Percentiles rank a stretch among this genome's conserved stretches.
These are phyloP conservation scores for Pulicaria dysenterica DNA, from an alignment of 129 eudicot species.

Conservation along the genomic window DNA sequence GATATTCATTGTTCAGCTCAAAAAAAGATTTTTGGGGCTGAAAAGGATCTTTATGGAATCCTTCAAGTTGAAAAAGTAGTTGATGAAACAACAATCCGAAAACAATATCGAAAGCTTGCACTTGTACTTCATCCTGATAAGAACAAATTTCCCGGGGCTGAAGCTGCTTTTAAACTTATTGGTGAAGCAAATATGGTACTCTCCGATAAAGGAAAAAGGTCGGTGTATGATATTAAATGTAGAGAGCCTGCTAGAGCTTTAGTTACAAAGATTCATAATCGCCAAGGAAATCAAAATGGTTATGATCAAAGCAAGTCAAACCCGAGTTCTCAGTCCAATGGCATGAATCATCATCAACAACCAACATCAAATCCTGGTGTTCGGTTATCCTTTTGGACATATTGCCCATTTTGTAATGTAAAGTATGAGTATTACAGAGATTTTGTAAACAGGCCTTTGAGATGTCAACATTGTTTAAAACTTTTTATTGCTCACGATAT, in stretches of 20 bases:
- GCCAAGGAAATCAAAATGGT: slow-evolving; percentile 37
- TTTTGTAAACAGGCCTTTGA: slow-evolving; percentile 36
- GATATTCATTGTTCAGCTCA: slow-evolving; percentile 84
- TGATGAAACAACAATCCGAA: slow-evolving; percentile 69
- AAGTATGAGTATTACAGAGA: slow-evolving; percentile 52
- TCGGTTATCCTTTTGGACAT: slow-evolving; percentile 56
- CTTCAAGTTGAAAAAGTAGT: slow-evolving; percentile 77
- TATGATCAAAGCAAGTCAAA: slow-evolving; percentile 28
- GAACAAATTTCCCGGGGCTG: slow-evolving; percentile 91
- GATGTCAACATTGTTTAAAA: slow-evolving; percentile 59
- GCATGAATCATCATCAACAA: slow-evolving; percentile 39
- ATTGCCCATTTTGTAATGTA: slow-evolving; percentile 54
- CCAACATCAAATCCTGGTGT: slow-evolving; percentile 29
- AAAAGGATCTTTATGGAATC: slow-evolving; percentile 78
- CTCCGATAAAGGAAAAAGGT: slow-evolving; percentile 65
- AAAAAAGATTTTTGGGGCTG: slow-evolving; percentile 50
- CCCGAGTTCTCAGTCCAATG: slow-evolving; percentile 38
- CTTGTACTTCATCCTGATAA: slow-evolving; percentile 91
- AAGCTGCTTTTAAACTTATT: slow-evolving; percentile 92
- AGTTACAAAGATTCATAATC: slow-evolving; percentile 41
- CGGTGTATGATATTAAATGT: slow-evolving; percentile 56
- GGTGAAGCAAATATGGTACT: slow-evolving; percentile 85
- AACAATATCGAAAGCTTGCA: slow-evolving; percentile 87
- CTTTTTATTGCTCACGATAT: slow-evolving; percentile 51
- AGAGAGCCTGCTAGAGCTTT: slow-evolving; percentile 34